These are phyloP conservation scores for Amylocystis lapponica DNA, from an alignment of 768 basidiomycete genomes.

Conservation along the genomic window DNA sequence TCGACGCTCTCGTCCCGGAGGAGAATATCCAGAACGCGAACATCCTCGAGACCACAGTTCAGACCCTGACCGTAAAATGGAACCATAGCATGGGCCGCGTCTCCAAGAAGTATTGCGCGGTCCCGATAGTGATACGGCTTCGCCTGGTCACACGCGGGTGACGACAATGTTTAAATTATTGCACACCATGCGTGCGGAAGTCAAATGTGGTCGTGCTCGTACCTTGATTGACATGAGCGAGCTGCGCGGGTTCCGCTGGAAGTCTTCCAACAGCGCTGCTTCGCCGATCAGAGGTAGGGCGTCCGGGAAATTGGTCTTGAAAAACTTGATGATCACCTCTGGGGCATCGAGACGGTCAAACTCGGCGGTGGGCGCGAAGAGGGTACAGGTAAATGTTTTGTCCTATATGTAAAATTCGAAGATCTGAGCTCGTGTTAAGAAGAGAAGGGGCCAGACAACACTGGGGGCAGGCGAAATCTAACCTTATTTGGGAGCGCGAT, in stretches of 20 bases:
- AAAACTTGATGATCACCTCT: conserved; percentile 64
- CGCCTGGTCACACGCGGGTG: conserved; percentile 58
- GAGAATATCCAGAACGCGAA: conserved; percentile 77
- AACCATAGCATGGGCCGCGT: conserved; percentile 98
- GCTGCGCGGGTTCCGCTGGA: conserved; percentile 79
- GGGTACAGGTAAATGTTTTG: conserved; percentile 93
- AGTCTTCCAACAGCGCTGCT: conserved; percentile 68
- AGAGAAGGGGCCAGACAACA: conserved; percentile 22
- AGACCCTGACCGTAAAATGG: conserved; percentile 97
- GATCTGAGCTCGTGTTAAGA: conserved; percentile 7
- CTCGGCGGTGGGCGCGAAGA: conserved; percentile 81
- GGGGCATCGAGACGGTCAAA: conserved; percentile 61
- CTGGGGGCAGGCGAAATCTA: conserved; percentile 27
- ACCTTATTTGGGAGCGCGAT: conserved; percentile 98
- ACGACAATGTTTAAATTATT: neutral
- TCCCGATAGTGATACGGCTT: conserved; percentile 89
- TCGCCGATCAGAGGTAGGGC: conserved; percentile 84
- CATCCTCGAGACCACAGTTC: conserved; percentile 97
- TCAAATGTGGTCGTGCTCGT: conserved; percentile 25
- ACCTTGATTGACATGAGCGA: conserved; percentile 93
- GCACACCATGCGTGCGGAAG: neutral
- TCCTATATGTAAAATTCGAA: conserved; percentile 50
- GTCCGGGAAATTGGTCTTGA: conserved; percentile 80
- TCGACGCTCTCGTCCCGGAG: conserved; percentile 68
- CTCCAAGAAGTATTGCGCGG: conserved; percentile 83